Evolutionary conservation across 495 filamentous ascomycete genomes (phyloP).

Genomic region (Tuber brumale): DNA sequence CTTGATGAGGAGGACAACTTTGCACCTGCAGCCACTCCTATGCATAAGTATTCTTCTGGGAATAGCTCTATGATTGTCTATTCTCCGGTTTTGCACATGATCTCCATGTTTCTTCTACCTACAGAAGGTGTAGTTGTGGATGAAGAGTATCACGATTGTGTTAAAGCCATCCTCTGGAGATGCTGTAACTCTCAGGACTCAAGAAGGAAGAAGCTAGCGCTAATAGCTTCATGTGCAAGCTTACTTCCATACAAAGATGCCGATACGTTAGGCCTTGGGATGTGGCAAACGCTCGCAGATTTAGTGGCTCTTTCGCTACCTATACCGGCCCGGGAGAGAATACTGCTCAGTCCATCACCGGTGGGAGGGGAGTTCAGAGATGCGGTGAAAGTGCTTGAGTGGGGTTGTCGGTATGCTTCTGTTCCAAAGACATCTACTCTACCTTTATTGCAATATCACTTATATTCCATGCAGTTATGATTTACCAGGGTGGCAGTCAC

Average conservation of each 20-base stretch:
- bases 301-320: slow-evolving; percentile 40
- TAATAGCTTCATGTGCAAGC: slow-evolving; percentile 31
- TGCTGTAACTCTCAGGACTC: slow-evolving; percentile 47
- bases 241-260: slow-evolving; percentile 34
- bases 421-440: slow-evolving; percentile 44
- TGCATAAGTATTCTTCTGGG: slow-evolving; percentile 45
- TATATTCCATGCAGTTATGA: slow-evolving; percentile 8
- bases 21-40: slow-evolving; percentile 49
- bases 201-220: slow-evolving; percentile 41
- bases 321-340: slow-evolving; percentile 30
- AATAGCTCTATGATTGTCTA: slow-evolving; percentile 44
- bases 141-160: slow-evolving; percentile 45
- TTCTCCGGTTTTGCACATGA: slow-evolving; percentile 49
- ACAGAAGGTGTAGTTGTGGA: slow-evolving; percentile 47
- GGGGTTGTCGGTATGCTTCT: slow-evolving; percentile 50
- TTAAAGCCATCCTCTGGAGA: slow-evolving; percentile 45
- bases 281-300: slow-evolving; percentile 46
- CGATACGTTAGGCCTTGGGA: slow-evolving; percentile 17
- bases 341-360: slow-evolving; percentile 21
- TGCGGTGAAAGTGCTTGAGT: slow-evolving; percentile 58
- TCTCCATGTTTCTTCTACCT: slow-evolving; percentile 47
- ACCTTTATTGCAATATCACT: slow-evolving; percentile 11
- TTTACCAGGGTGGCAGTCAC: slow-evolving; percentile 52
- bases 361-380: slow-evolving; percentile 62
- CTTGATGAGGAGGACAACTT: slow-evolving; percentile 45